Evolutionary conservation across 2,329 filamentous ascomycete genomes (phyloP).

Genomic region (Coniochaeta ligniaria): DNA sequence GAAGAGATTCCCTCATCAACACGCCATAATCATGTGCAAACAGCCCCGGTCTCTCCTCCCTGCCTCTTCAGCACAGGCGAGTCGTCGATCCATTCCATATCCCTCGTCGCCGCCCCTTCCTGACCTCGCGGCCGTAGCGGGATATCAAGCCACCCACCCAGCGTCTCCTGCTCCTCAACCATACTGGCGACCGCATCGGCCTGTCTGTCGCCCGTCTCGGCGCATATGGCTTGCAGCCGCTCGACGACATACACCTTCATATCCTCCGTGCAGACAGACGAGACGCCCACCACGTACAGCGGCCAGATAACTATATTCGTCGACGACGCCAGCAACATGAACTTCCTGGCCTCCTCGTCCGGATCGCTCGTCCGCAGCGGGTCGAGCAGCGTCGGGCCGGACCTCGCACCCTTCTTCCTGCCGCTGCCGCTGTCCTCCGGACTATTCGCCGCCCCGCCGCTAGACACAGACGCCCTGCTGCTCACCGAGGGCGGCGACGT

Average conservation of each 20-base stretch:
- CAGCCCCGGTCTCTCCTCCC: neutral
- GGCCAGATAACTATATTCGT: slow-evolving; percentile 44
- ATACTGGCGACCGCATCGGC: slow-evolving; percentile 34
- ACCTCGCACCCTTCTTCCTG: slow-evolving; percentile 2
- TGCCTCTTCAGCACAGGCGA: neutral
- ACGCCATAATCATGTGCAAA: neutral
- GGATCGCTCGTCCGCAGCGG: slow-evolving; percentile 26
- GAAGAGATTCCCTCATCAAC: too few relatives aligned
- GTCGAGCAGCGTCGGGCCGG: slow-evolving; percentile 31
- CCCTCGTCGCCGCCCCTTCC: neutral
- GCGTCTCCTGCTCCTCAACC: slow-evolving; percentile 27
- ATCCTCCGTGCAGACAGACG: slow-evolving; percentile 32
- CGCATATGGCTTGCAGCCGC: slow-evolving; percentile 34
- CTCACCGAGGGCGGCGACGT: slow-evolving; percentile 14
- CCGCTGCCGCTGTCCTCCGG: slow-evolving; percentile 3
- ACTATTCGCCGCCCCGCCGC: neutral
- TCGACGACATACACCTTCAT: slow-evolving; percentile 36
- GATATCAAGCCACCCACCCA: neutral
- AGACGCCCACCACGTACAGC: slow-evolving; percentile 40
- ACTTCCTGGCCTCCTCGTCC: slow-evolving; percentile 32
- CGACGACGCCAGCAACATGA: slow-evolving; percentile 40
- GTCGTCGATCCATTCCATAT: neutral
- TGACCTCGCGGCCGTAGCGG: neutral
- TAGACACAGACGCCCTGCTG: slow-evolving; percentile 9
- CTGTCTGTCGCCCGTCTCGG: slow-evolving; percentile 37